Percentiles rank a stretch among this genome's conserved stretches.
Evolutionary conservation across 164 flowering plant genomes (phyloP).

Genomic region (Platanus orientalis): DNA sequence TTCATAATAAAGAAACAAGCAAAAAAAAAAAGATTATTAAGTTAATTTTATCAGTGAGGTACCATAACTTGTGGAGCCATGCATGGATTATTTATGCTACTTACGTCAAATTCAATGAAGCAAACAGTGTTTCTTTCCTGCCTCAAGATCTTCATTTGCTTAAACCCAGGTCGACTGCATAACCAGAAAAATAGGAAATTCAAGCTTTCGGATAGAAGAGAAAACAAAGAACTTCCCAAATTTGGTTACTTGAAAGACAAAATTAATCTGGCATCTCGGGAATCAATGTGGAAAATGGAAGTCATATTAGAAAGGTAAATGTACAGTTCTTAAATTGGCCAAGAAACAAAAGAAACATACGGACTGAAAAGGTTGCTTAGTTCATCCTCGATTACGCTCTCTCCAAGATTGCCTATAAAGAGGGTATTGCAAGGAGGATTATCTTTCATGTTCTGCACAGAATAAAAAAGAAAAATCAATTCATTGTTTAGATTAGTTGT

Average conservation of each 20-base stretch:
- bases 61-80: background rate
- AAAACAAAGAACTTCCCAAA: background rate
- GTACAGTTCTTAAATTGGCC: background rate
- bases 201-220: background rate
- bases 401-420: too few relatives aligned
- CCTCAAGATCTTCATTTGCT: conserved; percentile 93
- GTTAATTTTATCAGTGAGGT: background rate
- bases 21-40: background rate
- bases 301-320: background rate
- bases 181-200: background rate
- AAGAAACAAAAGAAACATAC: conserved; percentile 41
- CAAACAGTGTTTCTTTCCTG: conserved; percentile 98
- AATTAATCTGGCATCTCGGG: background rate
- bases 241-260: background rate
- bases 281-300: background rate
- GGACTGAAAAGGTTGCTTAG: too few relatives aligned
- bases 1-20: too few relatives aligned
- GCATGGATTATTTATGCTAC: conserved; percentile 15
- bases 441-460: too few relatives aligned
- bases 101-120: conserved; percentile 96
- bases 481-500: too few relatives aligned
- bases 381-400: too few relatives aligned
- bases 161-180: conserved; percentile 91
- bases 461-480: too few relatives aligned
- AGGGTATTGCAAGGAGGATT: too few relatives aligned